Evolutionary conservation across 176 grass and related monocot genomes (phyloP).

Genomic region (Avena sativa): DNA sequence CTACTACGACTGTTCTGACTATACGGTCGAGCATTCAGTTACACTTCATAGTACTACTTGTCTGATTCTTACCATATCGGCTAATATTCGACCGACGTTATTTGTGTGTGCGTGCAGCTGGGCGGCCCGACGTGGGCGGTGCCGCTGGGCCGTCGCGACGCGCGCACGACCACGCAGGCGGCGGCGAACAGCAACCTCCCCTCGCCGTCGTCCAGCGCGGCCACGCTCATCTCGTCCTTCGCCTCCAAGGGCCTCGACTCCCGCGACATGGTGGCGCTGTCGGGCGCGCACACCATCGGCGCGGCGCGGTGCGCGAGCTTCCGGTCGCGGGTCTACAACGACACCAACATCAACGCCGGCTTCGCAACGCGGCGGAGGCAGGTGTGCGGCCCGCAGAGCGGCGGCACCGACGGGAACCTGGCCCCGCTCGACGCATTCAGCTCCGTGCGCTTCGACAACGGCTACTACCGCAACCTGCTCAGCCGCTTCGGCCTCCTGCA

Average conservation of each 20-base stretch:
- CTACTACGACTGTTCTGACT: neutral
- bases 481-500: constrained; percentile 55
- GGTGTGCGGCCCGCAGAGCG: constrained; percentile 39
- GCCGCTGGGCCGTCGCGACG: constrained; percentile 62
- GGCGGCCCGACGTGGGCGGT: constrained; percentile 80
- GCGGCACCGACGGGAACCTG: constrained; percentile 64
- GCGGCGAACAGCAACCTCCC: constrained; percentile 86
- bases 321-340: constrained; percentile 72
- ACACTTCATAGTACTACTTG: neutral
- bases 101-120: constrained; percentile 44
- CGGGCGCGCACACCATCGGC: constrained; percentile 89
- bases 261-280: constrained; percentile 80
- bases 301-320: constrained; percentile 67
- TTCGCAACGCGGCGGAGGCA: constrained; percentile 43
- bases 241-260: constrained; percentile 64
- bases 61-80: neutral
- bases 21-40: neutral
- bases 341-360: constrained; percentile 61
- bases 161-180: constrained; percentile 66
- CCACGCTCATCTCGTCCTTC: constrained; percentile 56
- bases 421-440: constrained; percentile 57
- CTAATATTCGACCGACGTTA: too few species aligned
- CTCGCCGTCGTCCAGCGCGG: constrained; percentile 46
- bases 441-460: constrained; percentile 63
- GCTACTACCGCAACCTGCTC: constrained; percentile 67